Percentiles rank a stretch among this genome's conserved stretches.
Evolutionary conservation across 2,329 filamentous ascomycete species (phyloP).

Genomic region (Alternaria arborescens): DNA sequence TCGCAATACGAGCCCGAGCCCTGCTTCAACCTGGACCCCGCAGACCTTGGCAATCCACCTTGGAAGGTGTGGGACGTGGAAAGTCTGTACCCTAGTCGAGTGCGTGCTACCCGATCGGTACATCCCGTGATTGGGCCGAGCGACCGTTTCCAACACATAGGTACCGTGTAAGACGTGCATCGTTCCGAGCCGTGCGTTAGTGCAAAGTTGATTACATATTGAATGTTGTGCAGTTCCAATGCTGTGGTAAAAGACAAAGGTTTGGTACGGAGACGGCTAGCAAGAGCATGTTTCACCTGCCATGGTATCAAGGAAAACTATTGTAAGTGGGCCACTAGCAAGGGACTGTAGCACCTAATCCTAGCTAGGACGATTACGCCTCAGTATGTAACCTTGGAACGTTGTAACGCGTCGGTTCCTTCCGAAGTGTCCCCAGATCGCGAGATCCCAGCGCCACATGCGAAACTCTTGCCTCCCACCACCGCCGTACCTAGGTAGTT

Average conservation of each 20-base stretch:
- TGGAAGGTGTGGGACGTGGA: not conserved
- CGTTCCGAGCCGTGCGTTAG: slow-evolving; percentile 3
- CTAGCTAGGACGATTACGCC: not conserved
- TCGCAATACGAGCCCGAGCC: not conserved
- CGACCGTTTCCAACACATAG: not conserved
- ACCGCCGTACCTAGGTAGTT: not conserved
- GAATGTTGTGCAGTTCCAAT: not conserved
- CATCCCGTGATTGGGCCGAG: not conserved
- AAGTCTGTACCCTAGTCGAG: not conserved
- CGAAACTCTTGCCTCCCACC: not conserved
- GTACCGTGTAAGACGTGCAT: slow-evolving; percentile 3
- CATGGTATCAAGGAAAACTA: not conserved
- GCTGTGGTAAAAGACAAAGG: not conserved
- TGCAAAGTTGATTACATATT: not conserved
- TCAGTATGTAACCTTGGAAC: not conserved
- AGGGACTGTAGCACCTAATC: not conserved
- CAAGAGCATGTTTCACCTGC: not conserved
- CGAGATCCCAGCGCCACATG: not conserved
- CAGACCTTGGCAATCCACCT: not conserved
- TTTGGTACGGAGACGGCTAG: not conserved
- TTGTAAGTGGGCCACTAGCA: not conserved
- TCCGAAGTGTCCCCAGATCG: slow-evolving; percentile 1
- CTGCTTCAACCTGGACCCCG: not conserved
- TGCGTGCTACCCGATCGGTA: not conserved
- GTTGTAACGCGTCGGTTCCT: not conserved